Evolutionary conservation across 2,329 filamentous ascomycete genomes (phyloP), one percentile per base, ranked within the genome.

Genomic region (Aspergillus oerlinghausenensis): DNA sequence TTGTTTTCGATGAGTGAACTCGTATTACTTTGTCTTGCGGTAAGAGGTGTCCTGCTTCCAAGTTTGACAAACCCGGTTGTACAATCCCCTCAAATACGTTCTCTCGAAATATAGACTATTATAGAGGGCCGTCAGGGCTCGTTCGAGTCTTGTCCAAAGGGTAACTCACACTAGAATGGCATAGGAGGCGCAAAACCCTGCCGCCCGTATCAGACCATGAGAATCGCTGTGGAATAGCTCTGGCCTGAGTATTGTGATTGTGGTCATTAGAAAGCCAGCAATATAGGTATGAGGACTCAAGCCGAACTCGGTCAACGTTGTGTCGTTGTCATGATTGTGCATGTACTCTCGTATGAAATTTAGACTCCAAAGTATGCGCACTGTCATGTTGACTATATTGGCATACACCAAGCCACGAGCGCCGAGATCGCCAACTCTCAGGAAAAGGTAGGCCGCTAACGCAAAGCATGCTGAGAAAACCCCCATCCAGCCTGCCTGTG

Each of bases 381-480:
- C 84, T 0, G 77, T 75, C 92, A 99, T 96, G 70, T 97, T 97
- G 65, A 96, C 84, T 49, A 84, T 86, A 71, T 97, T 99, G 52
- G 92, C 92, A 63, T 84, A 82, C 0, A 99, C 91, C 47, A 99
- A 77, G 0, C 94, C 94, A 45, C 82, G 79, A 0, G 92, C 92
- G 0, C 92, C 94, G 59, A 89, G 76, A 7, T 81, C 78, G 25
- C 89, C 73, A 9, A 90, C 75, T n/a, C 80, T 78, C 61, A 99
- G 80, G 62, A 91, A 89, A 5, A 92, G 60, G 66, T 86, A 95
- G 1, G 92, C 90, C 0, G 88, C 85, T 0, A 78, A 76, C 0
- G 85, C 89, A 72, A 97, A 97, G 1, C 84, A 83, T 7, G 82
- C 77, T 2, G 91, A 96, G 70, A 96, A 97, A 1, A 76, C 80